Evolutionary conservation across 768 basidiomycete genomes (phyloP), one percentile per base, ranked within the genome.

Genomic region (Cystofilobasidium bisporidii): DNA sequence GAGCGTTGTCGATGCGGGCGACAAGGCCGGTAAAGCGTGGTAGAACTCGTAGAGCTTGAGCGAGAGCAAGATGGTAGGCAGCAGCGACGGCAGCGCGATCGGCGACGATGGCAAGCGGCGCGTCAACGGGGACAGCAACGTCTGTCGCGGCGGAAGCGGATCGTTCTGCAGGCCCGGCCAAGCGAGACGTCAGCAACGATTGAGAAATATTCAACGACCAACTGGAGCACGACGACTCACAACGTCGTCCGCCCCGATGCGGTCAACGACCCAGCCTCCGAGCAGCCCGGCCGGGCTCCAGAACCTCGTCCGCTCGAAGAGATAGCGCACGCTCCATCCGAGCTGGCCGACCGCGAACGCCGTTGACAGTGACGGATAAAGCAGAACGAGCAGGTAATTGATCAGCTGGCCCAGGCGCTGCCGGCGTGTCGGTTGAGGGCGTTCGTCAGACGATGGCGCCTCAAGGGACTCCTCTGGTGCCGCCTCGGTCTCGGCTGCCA

Each of bases 31-130:
- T 0, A 96, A 92, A 5, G 91, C 93, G 75, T 98, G 98, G 92
- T 94, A 99, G 92, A 96, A 99, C 78, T 98, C 92, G 56, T 96
- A 81, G 78, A 98, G 93, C 77, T 92, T 94, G 80, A 99, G 81
- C 75, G 90, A 88, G 77, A 99, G 94, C 67, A 99, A 91, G 48
- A 87, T 87, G 24, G 86, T 88, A 20, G 90, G 94, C 40, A 92
- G 82, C 1, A 68, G n/a, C 20, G 55, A 2, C 1, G 67, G 56
- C 89, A 81, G 57, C 89, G 79, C 68, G 86, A 84, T 45, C 92
- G 80, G 2, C 88, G 90, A 57, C 48, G 43, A 36, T 4, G 36
- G 65, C 11, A 40, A 45, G 33, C 24, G 65, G 28, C 58, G 22
- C 24, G 38, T 32, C 28, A 43, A 38, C 92, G 81, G 12, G 88